Evolutionary conservation across 495 filamentous ascomycete species (phyloP).

Genomic region (Hypoxylon lenormandii): DNA sequence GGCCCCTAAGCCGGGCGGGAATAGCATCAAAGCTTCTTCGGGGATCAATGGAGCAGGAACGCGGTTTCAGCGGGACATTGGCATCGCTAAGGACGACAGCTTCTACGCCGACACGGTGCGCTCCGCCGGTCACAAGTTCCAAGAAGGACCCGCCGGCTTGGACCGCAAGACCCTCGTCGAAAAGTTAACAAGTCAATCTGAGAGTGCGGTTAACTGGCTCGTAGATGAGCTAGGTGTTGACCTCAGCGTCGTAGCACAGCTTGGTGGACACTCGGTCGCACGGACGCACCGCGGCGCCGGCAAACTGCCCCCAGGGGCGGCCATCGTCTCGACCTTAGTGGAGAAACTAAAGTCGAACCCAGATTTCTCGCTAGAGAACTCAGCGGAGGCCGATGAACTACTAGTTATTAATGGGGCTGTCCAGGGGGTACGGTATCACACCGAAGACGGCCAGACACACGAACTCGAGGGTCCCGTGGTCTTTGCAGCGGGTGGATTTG

Average conservation of each 20-base stretch:
- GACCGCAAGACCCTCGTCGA: constrained; percentile 59
- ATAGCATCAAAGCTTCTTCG: constrained; percentile 72
- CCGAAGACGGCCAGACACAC: constrained; percentile 29
- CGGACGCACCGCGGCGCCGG: constrained; percentile 68
- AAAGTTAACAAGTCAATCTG: constrained; percentile 56
- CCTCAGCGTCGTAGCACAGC: constrained; percentile 64
- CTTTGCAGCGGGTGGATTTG: constrained; percentile 70
- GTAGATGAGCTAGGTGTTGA: constrained; percentile 64
- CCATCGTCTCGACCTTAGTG: constrained; percentile 65
- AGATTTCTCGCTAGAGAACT: constrained; percentile 61
- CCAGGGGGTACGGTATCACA: constrained; percentile 53
- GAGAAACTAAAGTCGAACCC: constrained; percentile 56
- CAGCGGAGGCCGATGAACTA: constrained; percentile 60
- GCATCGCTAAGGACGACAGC: constrained; percentile 44
- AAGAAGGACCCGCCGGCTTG: constrained; percentile 20
- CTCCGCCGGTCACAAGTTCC: constrained; percentile 58
- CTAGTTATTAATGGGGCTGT: constrained; percentile 48
- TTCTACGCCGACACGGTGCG: constrained; percentile 68
- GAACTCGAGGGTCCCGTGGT: constrained; percentile 65
- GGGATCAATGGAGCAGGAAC: constrained; percentile 72
- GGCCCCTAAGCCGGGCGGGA: constrained; percentile 68
- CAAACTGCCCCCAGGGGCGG: constrained; percentile 64
- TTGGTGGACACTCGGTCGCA: constrained; percentile 65
- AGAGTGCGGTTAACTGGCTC: constrained; percentile 65
- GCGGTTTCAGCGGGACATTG: constrained; percentile 57